phyloP scores from a whole-genome alignment of 1,284 basidiomycete species.

The Porphyrellus sp. region DNA sequence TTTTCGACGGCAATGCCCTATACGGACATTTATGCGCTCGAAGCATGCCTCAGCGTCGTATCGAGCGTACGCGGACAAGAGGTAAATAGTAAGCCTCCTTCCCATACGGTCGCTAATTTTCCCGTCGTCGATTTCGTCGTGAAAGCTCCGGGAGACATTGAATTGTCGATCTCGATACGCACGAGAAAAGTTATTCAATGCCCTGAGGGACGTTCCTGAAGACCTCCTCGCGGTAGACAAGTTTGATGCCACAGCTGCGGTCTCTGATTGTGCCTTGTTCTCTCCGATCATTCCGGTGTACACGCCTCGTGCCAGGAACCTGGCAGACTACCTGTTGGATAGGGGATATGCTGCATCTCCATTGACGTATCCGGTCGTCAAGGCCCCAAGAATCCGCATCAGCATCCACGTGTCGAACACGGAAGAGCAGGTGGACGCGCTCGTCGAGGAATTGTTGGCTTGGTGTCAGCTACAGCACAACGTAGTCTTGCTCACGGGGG shows the following conservation, averaged over 20 bases:
- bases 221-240: constrained; percentile 8
- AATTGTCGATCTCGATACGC: constrained; percentile 12
- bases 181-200: constrained; percentile 4
- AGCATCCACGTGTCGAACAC: constrained; percentile 21
- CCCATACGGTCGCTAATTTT: background rate
- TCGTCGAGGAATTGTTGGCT: constrained; percentile 10
- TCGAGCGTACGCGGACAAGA: constrained; percentile 17
- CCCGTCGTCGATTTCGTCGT: background rate
- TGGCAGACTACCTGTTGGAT: constrained; percentile 16
- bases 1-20: constrained; percentile 51
- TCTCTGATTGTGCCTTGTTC: constrained; percentile 4
- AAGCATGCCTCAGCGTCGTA: constrained; percentile 24
- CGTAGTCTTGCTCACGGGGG: background rate
- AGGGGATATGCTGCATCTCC: constrained; percentile 17
- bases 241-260: background rate
- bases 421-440: constrained; percentile 15
- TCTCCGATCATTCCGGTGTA: constrained; percentile 27
- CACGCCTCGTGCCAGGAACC: constrained; percentile 7
- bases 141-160: constrained; percentile 18
- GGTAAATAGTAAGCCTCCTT: constrained; percentile 10
- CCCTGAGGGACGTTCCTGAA: constrained; percentile 12
- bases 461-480: constrained; percentile 11
- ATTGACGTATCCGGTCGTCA: constrained; percentile 20
- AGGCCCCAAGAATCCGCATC: constrained; percentile 18
- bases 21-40: constrained; percentile 45